These are phyloP conservation scores for Aegilops umbellulata DNA, from an alignment of 176 grass and related monocot species.

Conservation along the genomic window DNA sequence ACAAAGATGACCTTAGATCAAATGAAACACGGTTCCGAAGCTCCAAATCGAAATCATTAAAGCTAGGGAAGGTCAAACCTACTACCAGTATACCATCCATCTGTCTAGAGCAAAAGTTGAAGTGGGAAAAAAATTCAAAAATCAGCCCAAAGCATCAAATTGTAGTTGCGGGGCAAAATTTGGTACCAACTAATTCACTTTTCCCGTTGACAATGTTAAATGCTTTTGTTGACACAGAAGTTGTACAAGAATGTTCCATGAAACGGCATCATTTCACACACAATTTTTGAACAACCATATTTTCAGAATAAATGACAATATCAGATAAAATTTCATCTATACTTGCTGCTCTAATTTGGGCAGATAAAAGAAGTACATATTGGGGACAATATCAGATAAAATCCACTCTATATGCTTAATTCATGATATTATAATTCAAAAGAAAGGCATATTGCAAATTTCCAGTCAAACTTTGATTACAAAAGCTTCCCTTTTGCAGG, in stretches of 20 bases:
- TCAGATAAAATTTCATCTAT: background rate
- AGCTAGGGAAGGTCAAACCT: background rate
- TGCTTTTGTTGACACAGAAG: no score
- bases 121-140: background rate
- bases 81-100: background rate
- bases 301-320: background rate
- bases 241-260: background rate
- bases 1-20: background rate
- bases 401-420: background rate
- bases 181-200: background rate
- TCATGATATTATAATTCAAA: background rate
- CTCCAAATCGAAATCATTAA: background rate
- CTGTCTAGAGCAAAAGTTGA: background rate
- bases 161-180: background rate
- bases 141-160: background rate
- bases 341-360: background rate
- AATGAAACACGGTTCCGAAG: background rate
- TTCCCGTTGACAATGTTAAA: background rate
- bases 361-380: background rate
- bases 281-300: background rate
- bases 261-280: background rate
- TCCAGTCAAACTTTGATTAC: background rate
- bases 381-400: background rate
- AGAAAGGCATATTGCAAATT: background rate
- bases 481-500: background rate